Evolutionary conservation across 768 basidiomycete genomes (phyloP).

Genomic region (Boletales sp.): DNA sequence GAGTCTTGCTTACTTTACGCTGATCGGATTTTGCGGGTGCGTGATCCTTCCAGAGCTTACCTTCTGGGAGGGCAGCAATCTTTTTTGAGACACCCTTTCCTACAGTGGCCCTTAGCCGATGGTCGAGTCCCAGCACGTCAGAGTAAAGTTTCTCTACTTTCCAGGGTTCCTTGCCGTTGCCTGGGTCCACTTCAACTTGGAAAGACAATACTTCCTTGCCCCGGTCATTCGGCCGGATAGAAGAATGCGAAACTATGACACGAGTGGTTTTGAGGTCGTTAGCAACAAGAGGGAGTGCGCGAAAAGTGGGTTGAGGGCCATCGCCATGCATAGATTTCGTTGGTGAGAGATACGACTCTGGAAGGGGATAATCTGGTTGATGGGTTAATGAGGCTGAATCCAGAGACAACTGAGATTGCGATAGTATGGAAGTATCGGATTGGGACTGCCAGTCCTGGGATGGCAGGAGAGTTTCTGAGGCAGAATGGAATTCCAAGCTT

Average conservation of each 20-base stretch:
- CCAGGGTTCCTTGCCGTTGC: slow-evolving; percentile 68
- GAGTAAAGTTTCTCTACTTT: slow-evolving; percentile 92
- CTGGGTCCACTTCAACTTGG: slow-evolving; percentile 70
- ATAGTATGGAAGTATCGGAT: slow-evolving; percentile 16
- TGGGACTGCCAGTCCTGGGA: slow-evolving; percentile 24
- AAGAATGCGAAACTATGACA: slow-evolving; percentile 72
- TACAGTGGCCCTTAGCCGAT: slow-evolving; percentile 54
- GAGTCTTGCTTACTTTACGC: slow-evolving; percentile 64
- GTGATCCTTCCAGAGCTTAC: slow-evolving; percentile 93
- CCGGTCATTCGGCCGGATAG: slow-evolving; percentile 83
- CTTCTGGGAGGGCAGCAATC: slow-evolving; percentile 82
- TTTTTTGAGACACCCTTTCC: slow-evolving; percentile 73
- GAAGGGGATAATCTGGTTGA: slow-evolving; percentile 28
- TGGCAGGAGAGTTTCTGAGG: slow-evolving; percentile 12
- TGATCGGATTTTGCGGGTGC: slow-evolving; percentile 96
- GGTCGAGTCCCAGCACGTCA: slow-evolving; percentile 87
- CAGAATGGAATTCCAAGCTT: slow-evolving; percentile 4
- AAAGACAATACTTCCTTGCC: slow-evolving; percentile 93
- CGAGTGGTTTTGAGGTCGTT: slow-evolving; percentile 71
- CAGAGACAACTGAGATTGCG: slow-evolving; percentile 22
- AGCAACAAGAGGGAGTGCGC: slow-evolving; percentile 67
- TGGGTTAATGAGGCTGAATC: slow-evolving; percentile 15
- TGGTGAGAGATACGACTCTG: slow-evolving; percentile 29
- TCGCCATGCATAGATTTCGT: slow-evolving; percentile 17
- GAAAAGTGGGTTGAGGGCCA: slow-evolving; percentile 47